phyloP scores from a whole-genome alignment of 768 basidiomycete species.

The Suillus weaverae region DNA sequence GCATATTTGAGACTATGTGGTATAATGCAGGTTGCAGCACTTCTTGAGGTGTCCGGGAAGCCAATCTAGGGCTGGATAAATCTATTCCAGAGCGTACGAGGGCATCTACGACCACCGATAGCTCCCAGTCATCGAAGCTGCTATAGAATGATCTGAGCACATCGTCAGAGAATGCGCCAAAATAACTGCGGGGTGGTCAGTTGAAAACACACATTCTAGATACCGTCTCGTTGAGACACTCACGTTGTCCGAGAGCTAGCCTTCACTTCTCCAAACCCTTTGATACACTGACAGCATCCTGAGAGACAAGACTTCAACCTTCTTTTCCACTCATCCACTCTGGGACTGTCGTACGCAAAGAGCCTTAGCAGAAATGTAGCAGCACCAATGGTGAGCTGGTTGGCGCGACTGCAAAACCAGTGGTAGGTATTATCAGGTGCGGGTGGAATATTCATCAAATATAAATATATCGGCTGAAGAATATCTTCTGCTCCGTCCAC shows the following conservation, averaged over 20 bases:
- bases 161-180: conserved; percentile 59
- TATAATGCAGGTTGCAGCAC: conserved; percentile 55
- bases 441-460: conserved; percentile 49
- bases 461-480: conserved; percentile 50
- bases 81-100: conserved; percentile 36
- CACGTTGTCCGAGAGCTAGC: conserved; percentile 67
- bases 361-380: conserved; percentile 83
- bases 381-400: conserved; percentile 55
- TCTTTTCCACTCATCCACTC: conserved; percentile 64
- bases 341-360: conserved; percentile 68
- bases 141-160: conserved; percentile 58
- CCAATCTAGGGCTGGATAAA: conserved; percentile 12
- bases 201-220: conserved; percentile 12
- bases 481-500: conserved; percentile 46
- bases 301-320: conserved; percentile 55
- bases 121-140: conserved; percentile 69
- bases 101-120: conserved; percentile 48
- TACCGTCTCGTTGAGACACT: conserved; percentile 36
- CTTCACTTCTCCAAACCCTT: conserved; percentile 65
- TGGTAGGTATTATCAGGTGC: conserved; percentile 49
- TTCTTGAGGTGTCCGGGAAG: background rate
- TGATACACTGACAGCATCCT: conserved; percentile 70
- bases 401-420: conserved; percentile 78
- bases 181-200: conserved; percentile 53
- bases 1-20: conserved; percentile 63